Base-by-base conservation (phyloP, 768 basidiomycete genomes). In the Naganishia onofrii region DNA sequence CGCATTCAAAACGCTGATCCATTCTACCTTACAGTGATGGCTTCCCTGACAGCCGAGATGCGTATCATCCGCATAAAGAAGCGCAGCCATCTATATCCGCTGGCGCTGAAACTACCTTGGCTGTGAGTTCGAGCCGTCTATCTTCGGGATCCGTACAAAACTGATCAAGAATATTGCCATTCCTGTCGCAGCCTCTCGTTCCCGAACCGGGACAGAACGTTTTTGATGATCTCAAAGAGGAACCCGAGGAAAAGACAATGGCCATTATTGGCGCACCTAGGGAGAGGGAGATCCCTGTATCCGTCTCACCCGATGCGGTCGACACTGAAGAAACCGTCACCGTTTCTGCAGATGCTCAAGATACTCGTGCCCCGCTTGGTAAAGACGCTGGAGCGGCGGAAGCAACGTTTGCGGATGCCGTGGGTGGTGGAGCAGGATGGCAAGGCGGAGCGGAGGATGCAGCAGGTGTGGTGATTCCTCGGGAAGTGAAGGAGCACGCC, bases 401-500 rank as follows among this genome's bases (percentile, higher is more conserved):
- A 36, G 77, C 78, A 5, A 80, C 79, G 17, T 76, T 69, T 44
- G 74, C 66, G 23, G 76, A 74, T 51, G 77, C 77, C 58, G 68
- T 67, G 19, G 77, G 72, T n/a, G 77, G 78, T 13, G 77, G 79
- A 66, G 65, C 44, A 4, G 70, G 71, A 23, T 80, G 79, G 79
- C 78, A 80, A 42, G 79, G 79, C 32, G 79, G 76, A 54, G 78
- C 78, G 0, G 79, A 80, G 67, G 79, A 78, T 64, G 72, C 71
- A 36, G 60, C 66, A 31, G 67, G 65, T 15, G 66, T 66, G 42
- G 19, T 34, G 3, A 58, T 57, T 1, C 69, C 42, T 1, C 67
- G 68, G 19, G 64, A 68, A 38, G 67, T 52, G 48, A 60, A 67
- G 15, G 48, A 70, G 38, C 51, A 23, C 5, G 66, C 63, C 31